Evolutionary conservation across 768 basidiomycete species (phyloP), one percentile per base, ranked within the genome.

Genomic region (Lyophyllum shimeji): DNA sequence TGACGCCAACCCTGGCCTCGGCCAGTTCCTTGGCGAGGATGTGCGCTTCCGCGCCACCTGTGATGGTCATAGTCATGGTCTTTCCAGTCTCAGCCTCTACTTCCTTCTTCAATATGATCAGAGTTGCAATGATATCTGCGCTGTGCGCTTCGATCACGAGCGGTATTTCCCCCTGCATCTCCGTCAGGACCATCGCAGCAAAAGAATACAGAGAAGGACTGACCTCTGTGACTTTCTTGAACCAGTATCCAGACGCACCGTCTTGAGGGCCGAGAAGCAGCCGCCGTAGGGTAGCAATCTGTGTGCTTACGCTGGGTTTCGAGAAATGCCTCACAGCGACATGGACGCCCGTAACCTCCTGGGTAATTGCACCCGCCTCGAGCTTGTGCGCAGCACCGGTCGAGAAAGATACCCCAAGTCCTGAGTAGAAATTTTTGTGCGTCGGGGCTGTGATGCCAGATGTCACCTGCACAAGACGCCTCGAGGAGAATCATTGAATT

Each of bases 101-200:
- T 62, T 90, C 82, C 50, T 72, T 72, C 70, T 90, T 90, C 53
- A 96, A 75, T 23, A 78, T 67, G 43, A 95, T 75, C 31, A 95
- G 69, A 0, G 87, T 83, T 1, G 89, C 90, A 58, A 95, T 95
- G 50, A 89, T 75, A 68, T 95, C 94, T 3, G 90, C 93, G 62
- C 78, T 92, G 60, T 87, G 75, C 1, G 82, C 85, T 52, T 87
- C 82, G 7, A 93, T 74, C 11, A 96, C 87, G 5, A 97, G 74
- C 2, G 90, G 87, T 20, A 94, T 76, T 33, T 76, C 64, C 5
- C 91, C 90, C 85, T 89, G 57, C 25, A 12, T 33, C 24, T n/a
- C 11, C 2, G 1, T 59, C 2, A 52, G 45, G 5, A 52, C 21
- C 24, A 4, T 40, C 31, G 43, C 1, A 21, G 7, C 33, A 27